Percentiles rank a stretch among this genome's conserved stretches.
Evolutionary conservation across 148 eudicot species (phyloP).

Genomic region (Silene conica): DNA sequence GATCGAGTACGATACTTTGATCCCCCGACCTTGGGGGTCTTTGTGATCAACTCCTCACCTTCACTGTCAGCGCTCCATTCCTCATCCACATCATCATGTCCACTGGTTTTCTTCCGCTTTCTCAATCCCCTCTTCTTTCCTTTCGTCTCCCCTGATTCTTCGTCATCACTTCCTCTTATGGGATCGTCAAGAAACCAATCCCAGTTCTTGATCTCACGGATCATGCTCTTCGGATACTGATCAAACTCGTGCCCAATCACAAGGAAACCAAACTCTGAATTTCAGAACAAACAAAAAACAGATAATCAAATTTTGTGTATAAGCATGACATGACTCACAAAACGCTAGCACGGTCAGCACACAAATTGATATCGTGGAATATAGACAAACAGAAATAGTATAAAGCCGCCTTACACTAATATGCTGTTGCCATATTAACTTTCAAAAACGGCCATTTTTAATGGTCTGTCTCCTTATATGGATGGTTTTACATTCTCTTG

Average conservation of each 20-base stretch:
- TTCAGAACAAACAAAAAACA: constrained; percentile 6
- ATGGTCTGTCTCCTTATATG: too few species aligned
- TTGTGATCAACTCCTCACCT: constrained; percentile 47
- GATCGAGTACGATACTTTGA: constrained; percentile 66
- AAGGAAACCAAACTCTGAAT: constrained; percentile 87
- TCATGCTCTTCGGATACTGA: constrained; percentile 59
- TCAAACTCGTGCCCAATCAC: constrained; percentile 92
- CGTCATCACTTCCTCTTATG: constrained; percentile 40
- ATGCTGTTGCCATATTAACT: too few species aligned
- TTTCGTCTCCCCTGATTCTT: constrained; percentile 35
- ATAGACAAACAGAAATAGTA: too few species aligned
- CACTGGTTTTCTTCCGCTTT: constrained; percentile 45
- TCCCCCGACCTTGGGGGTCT: constrained; percentile 36
- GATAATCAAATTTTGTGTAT: neutral
- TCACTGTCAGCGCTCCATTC: constrained; percentile 83
- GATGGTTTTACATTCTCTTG: too few species aligned
- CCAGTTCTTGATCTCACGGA: constrained; percentile 53
- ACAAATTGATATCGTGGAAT: too few species aligned
- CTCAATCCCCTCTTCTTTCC: constrained; percentile 32
- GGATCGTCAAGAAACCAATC: constrained; percentile 84
- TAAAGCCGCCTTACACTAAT: too few species aligned
- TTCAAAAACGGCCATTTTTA: too few species aligned
- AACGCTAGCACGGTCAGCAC: too few species aligned
- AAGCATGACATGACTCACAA: neutral
- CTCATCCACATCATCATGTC: constrained; percentile 50